Conservation (phyloP, 306 rosid genomes). For the Pueraria montana region DNA sequence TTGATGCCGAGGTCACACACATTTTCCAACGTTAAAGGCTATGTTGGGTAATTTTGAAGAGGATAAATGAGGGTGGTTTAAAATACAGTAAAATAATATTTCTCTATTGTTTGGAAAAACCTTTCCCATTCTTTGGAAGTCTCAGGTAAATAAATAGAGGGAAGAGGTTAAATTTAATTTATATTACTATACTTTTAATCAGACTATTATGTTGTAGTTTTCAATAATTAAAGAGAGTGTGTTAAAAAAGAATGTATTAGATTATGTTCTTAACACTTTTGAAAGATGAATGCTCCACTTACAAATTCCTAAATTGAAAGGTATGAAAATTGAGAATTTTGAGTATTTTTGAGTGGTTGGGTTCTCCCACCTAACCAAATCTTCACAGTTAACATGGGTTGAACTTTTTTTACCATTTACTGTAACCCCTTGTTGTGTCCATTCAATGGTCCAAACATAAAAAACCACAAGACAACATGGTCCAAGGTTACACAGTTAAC, state of each 20-base stretch:
- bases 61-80: background rate
- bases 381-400: background rate
- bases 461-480: background rate
- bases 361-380: background rate
- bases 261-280: no score
- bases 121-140: no score
- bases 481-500: background rate
- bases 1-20: slow-evolving; percentile 23
- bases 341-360: background rate
- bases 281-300: background rate
- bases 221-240: no score
- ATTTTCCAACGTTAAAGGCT: slow-evolving; percentile 2
- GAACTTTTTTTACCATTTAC: background rate
- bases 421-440: background rate
- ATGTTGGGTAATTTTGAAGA: no score
- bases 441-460: background rate
- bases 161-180: no score
- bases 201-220: no score
- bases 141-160: no score
- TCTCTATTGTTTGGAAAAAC: background rate
- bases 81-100: background rate
- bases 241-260: no score
- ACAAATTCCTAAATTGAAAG: background rate
- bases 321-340: background rate
- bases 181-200: no score